phyloP scores from a whole-genome alignment of 257 asterid genomes.

The Linderniella brevidens region DNA sequence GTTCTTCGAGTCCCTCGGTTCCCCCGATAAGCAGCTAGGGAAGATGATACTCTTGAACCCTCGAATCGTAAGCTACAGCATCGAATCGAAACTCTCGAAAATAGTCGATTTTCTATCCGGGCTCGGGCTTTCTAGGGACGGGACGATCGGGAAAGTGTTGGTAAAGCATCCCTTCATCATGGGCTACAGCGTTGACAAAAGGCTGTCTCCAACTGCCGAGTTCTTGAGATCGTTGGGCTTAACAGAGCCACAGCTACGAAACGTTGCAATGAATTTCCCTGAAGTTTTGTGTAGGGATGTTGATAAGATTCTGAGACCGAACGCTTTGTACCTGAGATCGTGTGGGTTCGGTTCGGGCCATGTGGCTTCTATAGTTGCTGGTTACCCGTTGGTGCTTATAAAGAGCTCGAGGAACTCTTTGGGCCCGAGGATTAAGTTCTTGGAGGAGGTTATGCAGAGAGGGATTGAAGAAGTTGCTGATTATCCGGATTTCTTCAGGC shows the following conservation, averaged over 20 bases:
- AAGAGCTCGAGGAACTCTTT: constrained; percentile 65
- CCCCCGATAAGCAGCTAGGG: constrained; percentile 71
- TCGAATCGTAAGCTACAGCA: constrained; percentile 84
- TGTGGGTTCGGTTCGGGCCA: constrained; percentile 52
- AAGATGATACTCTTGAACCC: constrained; percentile 80
- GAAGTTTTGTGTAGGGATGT: constrained; percentile 80
- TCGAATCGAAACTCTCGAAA: constrained; percentile 61
- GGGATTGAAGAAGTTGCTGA: constrained; percentile 52
- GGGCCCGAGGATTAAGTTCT: constrained; percentile 74
- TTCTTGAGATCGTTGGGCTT: constrained; percentile 67
- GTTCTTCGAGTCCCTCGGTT: constrained; percentile 75
- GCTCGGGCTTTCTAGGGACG: constrained; percentile 52
- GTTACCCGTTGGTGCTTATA: constrained; percentile 81
- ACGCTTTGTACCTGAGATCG: constrained; percentile 39
- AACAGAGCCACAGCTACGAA: constrained; percentile 43
- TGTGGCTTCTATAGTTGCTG: constrained; percentile 52
- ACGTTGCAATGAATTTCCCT: constrained; percentile 48
- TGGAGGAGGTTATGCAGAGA: constrained; percentile 76
- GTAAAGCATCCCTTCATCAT: constrained; percentile 67
- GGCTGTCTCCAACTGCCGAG: constrained; percentile 62
- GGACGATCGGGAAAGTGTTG: constrained; percentile 59
- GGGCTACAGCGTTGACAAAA: constrained; percentile 75
- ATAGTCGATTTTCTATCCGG: constrained; percentile 61
- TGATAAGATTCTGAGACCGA: constrained; percentile 54
- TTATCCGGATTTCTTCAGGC: constrained; percentile 78